Base-by-base conservation (phyloP, 2,329 filamentous ascomycete species). In the Dactylellina parvicollis region DNA sequence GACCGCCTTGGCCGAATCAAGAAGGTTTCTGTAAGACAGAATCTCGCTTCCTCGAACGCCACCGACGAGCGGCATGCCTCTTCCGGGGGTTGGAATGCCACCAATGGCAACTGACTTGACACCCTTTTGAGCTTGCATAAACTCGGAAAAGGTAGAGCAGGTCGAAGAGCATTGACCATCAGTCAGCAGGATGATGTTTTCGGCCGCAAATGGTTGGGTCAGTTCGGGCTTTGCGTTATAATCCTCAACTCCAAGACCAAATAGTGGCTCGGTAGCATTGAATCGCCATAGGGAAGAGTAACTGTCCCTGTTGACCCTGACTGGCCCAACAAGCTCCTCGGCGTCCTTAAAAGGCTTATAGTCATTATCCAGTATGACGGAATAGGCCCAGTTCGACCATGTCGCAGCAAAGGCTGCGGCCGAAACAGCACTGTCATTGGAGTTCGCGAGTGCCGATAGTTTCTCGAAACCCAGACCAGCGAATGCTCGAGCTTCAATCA, bases 91-190 rank as follows among this genome's bases (percentile, higher is more conserved):
- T 52, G 80, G 20, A n/a, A 61, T 80, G 2, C 86, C 86, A 24
- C 86, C 86, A 67, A 86, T 80, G 4, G 83, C 84, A 59, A 84
- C 82, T 3, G 83, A 84, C 79, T 84, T 83, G n/a, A 87, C 84
- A 32, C 83, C 83, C 20, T 81, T 85, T 70, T 86, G 82, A 24
- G 82, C 79, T 22, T 83, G 83, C 76, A 88, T 80, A 76, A 87
- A 82, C 75, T 88, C 84, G 9, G 83, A 82, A 73, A 87, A 86
- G 2, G 87, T 80, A 2, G 85, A 83, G 79, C 86, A 88, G 1
- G 86, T 85, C 0, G 85, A 87, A 20, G 84, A 84, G 78, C 86
- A 88, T 76, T 84, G 83, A 32, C 86, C 86, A 76, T 88, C 86
- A 56, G 85, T 84, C n/a, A 88, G 81, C 16, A 88, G 79, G 40